phyloP scores from a whole-genome alignment of 2,329 filamentous ascomycete genomes.

The Orbilia ellipsospora region DNA sequence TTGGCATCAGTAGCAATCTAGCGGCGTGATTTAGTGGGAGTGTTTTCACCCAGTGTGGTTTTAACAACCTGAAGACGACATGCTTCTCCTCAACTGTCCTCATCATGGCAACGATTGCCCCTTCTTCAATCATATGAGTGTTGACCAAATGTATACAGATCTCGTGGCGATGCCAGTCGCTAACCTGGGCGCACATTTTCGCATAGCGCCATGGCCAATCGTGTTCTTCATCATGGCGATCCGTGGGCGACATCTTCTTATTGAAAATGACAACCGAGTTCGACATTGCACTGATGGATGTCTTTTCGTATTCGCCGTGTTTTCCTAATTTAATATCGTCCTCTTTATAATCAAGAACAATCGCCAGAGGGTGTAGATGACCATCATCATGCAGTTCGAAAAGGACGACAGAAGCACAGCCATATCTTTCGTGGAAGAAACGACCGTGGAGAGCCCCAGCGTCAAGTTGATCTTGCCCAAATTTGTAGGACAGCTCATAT shows the following conservation, averaged over 20 bases:
- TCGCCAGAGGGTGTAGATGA: constrained; percentile 66
- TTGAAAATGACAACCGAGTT: constrained; percentile 68
- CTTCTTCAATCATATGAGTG: constrained; percentile 66
- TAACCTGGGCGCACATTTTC: constrained; percentile 66
- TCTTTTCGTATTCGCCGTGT: not conserved
- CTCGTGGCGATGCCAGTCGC: constrained; percentile 67
- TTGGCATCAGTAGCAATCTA: constrained; percentile 64
- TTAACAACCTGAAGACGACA: constrained; percentile 64
- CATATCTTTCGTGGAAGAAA: constrained; percentile 59
- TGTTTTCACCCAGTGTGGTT: constrained; percentile 67
- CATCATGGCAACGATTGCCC: constrained; percentile 65
- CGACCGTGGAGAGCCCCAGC: too few relatives aligned
- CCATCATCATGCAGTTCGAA: constrained; percentile 65
- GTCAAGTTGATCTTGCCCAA: not conserved
- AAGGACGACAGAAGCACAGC: constrained; percentile 64
- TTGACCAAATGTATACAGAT: constrained; percentile 65
- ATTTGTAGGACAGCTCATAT: not conserved
- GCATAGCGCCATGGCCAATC: constrained; percentile 68
- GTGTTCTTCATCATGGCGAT: constrained; percentile 60
- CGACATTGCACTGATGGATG: constrained; percentile 47
- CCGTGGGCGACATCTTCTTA: constrained; percentile 61
- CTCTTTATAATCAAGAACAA: constrained; percentile 66
- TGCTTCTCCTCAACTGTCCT: constrained; percentile 64
- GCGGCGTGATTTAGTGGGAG: constrained; percentile 67
- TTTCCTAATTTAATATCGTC: constrained; percentile 57